Evolutionary conservation across 441 rosid genomes (phyloP), one percentile per base, ranked within the genome.

Genomic region (Biscutella laevigata): DNA sequence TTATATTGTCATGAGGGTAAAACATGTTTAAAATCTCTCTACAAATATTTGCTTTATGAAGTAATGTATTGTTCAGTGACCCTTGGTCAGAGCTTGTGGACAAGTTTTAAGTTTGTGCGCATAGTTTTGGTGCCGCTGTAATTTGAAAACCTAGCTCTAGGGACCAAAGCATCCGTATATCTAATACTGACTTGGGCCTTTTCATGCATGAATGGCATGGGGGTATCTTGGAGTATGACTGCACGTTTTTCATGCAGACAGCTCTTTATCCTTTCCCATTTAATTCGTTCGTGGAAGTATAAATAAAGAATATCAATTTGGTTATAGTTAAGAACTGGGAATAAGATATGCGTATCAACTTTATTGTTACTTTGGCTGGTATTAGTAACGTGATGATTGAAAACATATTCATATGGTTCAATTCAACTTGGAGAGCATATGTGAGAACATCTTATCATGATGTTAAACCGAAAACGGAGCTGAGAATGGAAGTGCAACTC

Each of bases 341-440:
- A 26, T 4, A 16, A 36, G 15, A 7, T n/a, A 24, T 36, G 20
- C 0, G 3, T 28, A 30, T 49, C n/a, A 22, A 20, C 45, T 61
- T 52, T 61, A 43, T 11, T 42, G 53, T 61, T 11, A 27, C 38
- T 10, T 60, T 25, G 21, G 52, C 19, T 60, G 41, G 7, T 37
- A 46, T 29, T 48, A 15, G 11, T 47, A 14, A 34, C 25, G 51
- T 50, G 33, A 41, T 25, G 37, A 33, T 51, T 42, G 34, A 32
- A 41, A 11, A 15, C 59, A 25, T 51, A 32, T 52, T 42, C 22
- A 42, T 52, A 34, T 34, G 39, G 35, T n/a, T n/a, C n/a, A n/a
- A 51, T 40, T 48, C 7, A 38, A 59, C 26, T 21, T 38, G 49
- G 44, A 33, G 50, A 17, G 39, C 53, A 35, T 33, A 42, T 35